Evolutionary conservation across 495 filamentous ascomycete genomes (phyloP), one percentile per base, ranked within the genome.

Genomic region (Talaromyces borbonicus): DNA sequence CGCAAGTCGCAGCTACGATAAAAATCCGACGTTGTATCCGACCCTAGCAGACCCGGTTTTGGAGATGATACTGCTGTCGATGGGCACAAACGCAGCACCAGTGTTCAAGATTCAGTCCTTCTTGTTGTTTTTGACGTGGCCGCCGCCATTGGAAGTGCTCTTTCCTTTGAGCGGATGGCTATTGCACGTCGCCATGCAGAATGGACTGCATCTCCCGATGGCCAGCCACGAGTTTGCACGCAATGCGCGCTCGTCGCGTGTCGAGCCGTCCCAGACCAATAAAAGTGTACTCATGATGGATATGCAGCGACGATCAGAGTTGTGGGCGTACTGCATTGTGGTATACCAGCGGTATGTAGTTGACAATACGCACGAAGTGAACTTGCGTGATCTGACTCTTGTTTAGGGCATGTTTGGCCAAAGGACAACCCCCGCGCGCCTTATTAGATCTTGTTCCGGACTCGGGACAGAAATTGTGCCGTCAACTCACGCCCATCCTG

Each of bases 61-160:
- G 2, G 65, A 70, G 9, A 65, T 75, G 60, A 67, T 67, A 2
- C 65, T 75, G 26, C 48, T 63, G 8, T 67, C 71, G 0, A 58
- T 68, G 4, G 46, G 57, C 8, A 60, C 64, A 2, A 56, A 57
- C 0, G 60, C 60, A 1, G 53, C 65, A 8, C 63, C 71, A 0
- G 69, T 71, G 53, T 58, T 67, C 44, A 69, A 55, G 2, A 70
- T 78, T 12, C 69, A 75, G 43, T 70, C 62, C 4, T 48, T 76
- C 1, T 37, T 78, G 11, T 49, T 78, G 0, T 41, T 75, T 6
- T 56, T 72, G 8, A 69, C 64, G 1, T 78, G 74, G 74, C 67
- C 72, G 0, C 65, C 74, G 18, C 71, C 72, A 29, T 64, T 66
- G 8, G 73, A 75, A 35, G 50, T 61, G 14, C 63, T 58, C 0